Evolutionary conservation across 257 asterid genomes (phyloP).

Genomic region (Osmanthus fragrans): DNA sequence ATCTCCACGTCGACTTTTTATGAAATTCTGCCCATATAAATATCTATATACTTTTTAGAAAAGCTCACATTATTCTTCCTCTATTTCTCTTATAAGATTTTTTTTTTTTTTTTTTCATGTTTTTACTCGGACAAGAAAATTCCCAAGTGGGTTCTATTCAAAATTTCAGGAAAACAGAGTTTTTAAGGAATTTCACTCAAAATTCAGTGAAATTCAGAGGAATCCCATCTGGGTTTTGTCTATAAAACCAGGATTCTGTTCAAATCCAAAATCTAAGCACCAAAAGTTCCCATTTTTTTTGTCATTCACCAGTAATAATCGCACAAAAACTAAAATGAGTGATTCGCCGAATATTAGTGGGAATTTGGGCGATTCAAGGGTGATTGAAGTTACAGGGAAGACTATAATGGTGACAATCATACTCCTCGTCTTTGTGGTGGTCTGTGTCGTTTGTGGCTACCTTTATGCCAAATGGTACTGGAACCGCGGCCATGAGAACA

Average conservation of each 20-base stretch:
- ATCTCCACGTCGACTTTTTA: conserved; percentile 1
- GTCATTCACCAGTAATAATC: background rate
- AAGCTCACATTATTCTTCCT: background rate
- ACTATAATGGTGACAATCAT: conserved; percentile 59
- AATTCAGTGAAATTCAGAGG: background rate
- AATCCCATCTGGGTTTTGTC: background rate
- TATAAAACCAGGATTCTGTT: background rate
- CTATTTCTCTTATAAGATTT: background rate
- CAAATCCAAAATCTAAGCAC: background rate
- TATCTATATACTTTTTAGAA: background rate
- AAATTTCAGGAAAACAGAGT: background rate
- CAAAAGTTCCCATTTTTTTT: too few species aligned
- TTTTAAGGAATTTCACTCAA: background rate
- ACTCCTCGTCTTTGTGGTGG: conserved; percentile 53
- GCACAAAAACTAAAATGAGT: conserved; percentile 37
- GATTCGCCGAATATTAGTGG: conserved; percentile 27
- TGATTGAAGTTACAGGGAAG: conserved; percentile 58
- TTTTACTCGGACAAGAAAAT: background rate
- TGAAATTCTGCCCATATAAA: background rate
- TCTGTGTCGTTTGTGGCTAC: conserved; percentile 57
- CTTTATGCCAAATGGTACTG: conserved; percentile 74
- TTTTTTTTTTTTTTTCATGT: background rate
- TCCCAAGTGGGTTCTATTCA: background rate
- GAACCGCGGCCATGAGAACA: conserved; percentile 58
- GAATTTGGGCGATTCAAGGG: conserved; percentile 38